Conservation (phyloP, 176 grass and related monocot species). For the Carex cristatella region DNA sequence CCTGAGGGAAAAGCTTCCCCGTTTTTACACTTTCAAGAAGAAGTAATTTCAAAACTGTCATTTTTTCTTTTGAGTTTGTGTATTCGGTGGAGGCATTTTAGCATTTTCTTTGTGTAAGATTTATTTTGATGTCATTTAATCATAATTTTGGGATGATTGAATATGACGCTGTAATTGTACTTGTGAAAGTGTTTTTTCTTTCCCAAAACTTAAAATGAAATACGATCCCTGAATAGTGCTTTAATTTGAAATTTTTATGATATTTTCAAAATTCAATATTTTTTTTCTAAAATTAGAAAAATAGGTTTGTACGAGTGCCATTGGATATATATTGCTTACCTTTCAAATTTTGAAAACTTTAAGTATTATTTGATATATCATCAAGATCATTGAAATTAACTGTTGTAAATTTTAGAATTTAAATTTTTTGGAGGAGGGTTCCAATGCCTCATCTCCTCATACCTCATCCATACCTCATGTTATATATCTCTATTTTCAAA, state of each 20-base stretch:
- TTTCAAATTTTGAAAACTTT: not conserved
- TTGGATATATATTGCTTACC: not conserved
- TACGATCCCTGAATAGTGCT: not conserved
- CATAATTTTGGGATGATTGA: not conserved
- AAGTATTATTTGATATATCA: not conserved
- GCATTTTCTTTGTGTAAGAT: conserved; percentile 28
- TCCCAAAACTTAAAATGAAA: not conserved
- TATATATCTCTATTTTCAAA: too few relatives aligned
- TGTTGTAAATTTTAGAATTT: not conserved
- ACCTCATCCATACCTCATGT: too few relatives aligned
- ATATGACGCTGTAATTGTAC: not conserved
- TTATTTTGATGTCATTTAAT: not conserved
- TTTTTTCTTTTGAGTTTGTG: conserved; percentile 15
- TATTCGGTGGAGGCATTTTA: conserved; percentile 25
- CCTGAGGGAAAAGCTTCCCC: conserved; percentile 86
- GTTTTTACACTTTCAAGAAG: conserved; percentile 97
- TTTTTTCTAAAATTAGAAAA: not conserved
- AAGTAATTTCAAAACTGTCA: conserved; percentile 28
- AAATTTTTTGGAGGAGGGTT: not conserved
- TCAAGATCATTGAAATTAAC: not conserved
- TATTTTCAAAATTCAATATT: not conserved
- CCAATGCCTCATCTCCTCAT: too few relatives aligned
- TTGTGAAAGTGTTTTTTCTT: not conserved
- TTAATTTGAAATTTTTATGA: not conserved
- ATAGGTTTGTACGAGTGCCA: not conserved